Percentiles rank a stretch among this genome's conserved stretches.
Conservation (phyloP, 495 filamentous ascomycete species). For the Physcia stellaris region DNA sequence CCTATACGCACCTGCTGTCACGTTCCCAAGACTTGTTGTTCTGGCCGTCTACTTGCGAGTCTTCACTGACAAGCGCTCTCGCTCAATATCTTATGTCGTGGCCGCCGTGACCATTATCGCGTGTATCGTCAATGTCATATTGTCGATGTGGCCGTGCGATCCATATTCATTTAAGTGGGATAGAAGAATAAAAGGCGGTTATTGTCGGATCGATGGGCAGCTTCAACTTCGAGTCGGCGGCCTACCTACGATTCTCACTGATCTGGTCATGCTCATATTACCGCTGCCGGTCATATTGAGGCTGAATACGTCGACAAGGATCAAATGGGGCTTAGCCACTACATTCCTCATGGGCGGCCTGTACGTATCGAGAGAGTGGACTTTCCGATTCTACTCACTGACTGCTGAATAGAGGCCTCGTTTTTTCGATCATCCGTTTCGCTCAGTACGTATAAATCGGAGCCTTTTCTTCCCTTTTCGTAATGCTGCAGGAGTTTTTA, state of each 20-base stretch:
- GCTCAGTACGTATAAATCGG: no score
- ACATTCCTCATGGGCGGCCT: slow-evolving; percentile 27
- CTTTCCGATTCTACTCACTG: not conserved
- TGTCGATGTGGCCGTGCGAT: slow-evolving; percentile 3
- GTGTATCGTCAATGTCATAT: slow-evolving; percentile 5
- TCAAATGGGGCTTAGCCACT: slow-evolving; percentile 24
- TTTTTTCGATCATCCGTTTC: no score
- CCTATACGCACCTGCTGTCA: slow-evolving; percentile 20
- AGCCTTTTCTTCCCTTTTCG: no score
- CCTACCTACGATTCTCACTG: slow-evolving; percentile 19
- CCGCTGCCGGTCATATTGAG: slow-evolving; percentile 20
- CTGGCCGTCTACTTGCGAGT: slow-evolving; percentile 23
- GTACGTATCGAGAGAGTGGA: slow-evolving; percentile 13
- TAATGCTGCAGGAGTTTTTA: no score
- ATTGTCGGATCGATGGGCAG: slow-evolving; percentile 14
- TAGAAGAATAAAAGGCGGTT: not conserved
- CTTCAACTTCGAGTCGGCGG: slow-evolving; percentile 11
- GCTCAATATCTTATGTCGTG: slow-evolving; percentile 7
- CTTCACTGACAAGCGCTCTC: slow-evolving; percentile 12
- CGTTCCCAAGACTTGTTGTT: slow-evolving; percentile 21
- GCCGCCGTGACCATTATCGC: slow-evolving; percentile 4
- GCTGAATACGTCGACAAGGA: slow-evolving; percentile 18
- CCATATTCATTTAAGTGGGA: slow-evolving; percentile 9
- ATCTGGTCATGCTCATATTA: slow-evolving; percentile 17
- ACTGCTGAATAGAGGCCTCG: slow-evolving; percentile 14